Conservation (phyloP, 164 flowering plant species). For the Berberis thunbergii region DNA sequence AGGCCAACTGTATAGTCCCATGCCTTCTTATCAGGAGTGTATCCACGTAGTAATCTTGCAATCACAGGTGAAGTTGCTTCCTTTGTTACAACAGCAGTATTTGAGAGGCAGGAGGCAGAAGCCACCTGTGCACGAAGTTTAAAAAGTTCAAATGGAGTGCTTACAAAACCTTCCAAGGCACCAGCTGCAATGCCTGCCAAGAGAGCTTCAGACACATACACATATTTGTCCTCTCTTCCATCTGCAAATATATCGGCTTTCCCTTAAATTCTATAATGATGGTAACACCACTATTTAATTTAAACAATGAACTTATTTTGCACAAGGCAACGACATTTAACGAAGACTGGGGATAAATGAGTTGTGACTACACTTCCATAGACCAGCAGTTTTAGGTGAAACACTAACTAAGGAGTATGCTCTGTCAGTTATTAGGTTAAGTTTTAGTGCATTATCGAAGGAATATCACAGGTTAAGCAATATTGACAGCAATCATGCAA, state of each 20-base stretch:
- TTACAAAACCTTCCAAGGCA: slow-evolving; percentile 48
- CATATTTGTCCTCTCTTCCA: slow-evolving; percentile 73
- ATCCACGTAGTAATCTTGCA: slow-evolving; percentile 46
- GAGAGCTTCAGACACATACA: slow-evolving; percentile 70
- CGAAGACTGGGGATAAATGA: no score
- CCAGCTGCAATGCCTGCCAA: slow-evolving; percentile 81
- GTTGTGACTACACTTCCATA: no score
- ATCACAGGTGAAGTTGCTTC: slow-evolving; percentile 24
- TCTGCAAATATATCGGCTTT: slow-evolving; percentile 32
- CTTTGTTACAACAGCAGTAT: slow-evolving; percentile 22
- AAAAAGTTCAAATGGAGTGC: slow-evolving; percentile 80
- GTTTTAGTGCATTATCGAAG: no score
- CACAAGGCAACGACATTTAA: no score
- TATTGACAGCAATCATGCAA: no score
- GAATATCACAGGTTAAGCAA: no score
- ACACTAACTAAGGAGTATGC: no score
- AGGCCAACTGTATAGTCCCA: slow-evolving; percentile 51
- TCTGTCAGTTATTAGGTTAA: no score
- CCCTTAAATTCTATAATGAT: no score
- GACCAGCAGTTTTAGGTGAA: no score
- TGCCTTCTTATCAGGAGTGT: slow-evolving; percentile 46
- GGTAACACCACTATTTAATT: no score
- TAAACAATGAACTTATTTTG: no score
- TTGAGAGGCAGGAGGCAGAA: slow-evolving; percentile 42
- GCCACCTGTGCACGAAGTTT: slow-evolving; percentile 81